Base-by-base conservation (phyloP, 768 basidiomycete species). In the Mycena amicta region DNA sequence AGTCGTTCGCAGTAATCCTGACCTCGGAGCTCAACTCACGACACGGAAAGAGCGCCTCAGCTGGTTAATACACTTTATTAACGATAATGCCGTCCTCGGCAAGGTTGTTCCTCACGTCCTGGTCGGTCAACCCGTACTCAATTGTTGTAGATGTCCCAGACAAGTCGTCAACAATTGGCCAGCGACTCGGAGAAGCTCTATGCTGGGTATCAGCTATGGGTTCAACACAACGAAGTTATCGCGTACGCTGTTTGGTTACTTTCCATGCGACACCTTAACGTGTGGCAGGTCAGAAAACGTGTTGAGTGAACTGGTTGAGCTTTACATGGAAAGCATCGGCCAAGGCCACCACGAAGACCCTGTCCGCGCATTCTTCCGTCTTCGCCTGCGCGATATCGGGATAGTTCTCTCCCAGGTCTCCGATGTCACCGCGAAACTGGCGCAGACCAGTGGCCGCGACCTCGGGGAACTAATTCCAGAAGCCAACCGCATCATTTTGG, bases 31-130 rank as follows among this genome's bases (percentile, higher is more conserved):
- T 2, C 94, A 95, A 68, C 72, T 98, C 62, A 81, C 80, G 4
- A 85, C 84, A 39, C 83, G 92, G 27, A 88, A 88, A 67, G 86
- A 89, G 54, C 78, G 92, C 33, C 75, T 95, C 27, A 86, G 84
- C 53, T 93, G 91, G 81, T 78, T 98, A n/a, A 91, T 96, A 63
- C 81, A 80, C 25, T 96, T 94, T 70, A 90, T 97, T 66, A 91
- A 93, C 45, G 88, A 92, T 52, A 96, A 96, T 70, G 87, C 83
- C 0, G 88, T 88, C 4, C 75, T 95, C 31, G 77, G 76, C 37
- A 93, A 91, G 80, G 93, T 90, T 62, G 74, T 56, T 20, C 6
- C 15, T 28, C 52, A 33, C 23, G 11, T 26, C 54, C 15, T 50
- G 39, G 53, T 13, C 12, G 29, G 51, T 22, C 25, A 16, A 25